Base-by-base conservation (phyloP, 2,329 filamentous ascomycete species). In the Xylariaceae sp. region DNA sequence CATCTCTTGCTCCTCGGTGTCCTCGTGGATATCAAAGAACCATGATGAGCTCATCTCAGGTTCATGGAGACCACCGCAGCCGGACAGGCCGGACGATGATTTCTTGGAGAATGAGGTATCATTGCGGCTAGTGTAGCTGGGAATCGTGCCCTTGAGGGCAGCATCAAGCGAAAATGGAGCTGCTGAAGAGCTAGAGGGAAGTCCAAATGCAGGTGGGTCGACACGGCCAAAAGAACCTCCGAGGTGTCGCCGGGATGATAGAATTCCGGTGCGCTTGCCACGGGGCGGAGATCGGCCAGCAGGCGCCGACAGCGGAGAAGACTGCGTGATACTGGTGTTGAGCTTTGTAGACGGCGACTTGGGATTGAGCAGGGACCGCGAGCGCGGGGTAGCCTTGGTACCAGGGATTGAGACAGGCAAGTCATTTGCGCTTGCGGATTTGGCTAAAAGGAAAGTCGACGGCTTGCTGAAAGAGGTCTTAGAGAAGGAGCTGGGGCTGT, bases 1-100 rank as follows among this genome's bases (percentile, higher is more conserved):
- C 72, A 94, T 88, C 68, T 95, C 87, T 68, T 96, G 88, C 68
- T 96, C 89, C 6, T 87, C 83, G 0, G 89, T 90, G 71, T 99
- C 92, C 68, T 96, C 89, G 68, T 96, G 86, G 66, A 99, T 97
- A 56, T 92, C 88, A 68, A 99, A 97, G 75, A 87, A 87, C 91
- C 91, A 96, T 55, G 79, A 79, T 35, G 83, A 78, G 67, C 87
- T 81, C 64, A 79, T 70, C 51, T 80, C 76, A 27, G 76, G 67
- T 56, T 76, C 74, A 42, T 72, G 60, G 37, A 80, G 67, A 44
- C 66, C 64, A 51, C 61, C 54, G 62, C 67, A 55, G 47, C 69
- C 63, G 54, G 65, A 66, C 51, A 68, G 60, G 41, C 68, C 57
- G 4, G 68, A 60, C 11, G 68, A 62, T n/a, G 61, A 58, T 29